Conservation (phyloP, 2,329 filamentous ascomycete species). For the Ophiosphaerella narmari region DNA sequence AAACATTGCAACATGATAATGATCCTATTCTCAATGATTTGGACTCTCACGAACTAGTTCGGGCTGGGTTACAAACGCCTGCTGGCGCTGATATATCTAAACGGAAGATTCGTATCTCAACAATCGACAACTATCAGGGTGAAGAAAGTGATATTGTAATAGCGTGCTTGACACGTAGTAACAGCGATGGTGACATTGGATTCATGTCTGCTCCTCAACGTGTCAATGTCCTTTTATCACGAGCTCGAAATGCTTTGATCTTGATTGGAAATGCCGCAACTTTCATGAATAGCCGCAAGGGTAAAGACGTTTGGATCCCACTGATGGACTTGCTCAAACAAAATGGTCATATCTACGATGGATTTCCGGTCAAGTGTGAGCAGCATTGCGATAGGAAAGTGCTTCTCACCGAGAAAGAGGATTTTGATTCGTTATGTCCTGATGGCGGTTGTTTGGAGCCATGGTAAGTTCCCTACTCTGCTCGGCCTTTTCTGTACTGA, state of each 20-base stretch:
- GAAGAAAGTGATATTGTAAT: constrained; percentile 77
- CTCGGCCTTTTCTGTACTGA: constrained; percentile 12
- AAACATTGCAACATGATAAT: constrained; percentile 59
- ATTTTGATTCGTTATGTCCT: constrained; percentile 67
- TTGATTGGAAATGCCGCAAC: constrained; percentile 72
- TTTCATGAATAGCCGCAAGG: constrained; percentile 64
- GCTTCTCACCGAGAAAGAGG: constrained; percentile 54
- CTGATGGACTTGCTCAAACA: constrained; percentile 63
- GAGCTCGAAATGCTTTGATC: constrained; percentile 68
- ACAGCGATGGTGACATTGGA: constrained; percentile 66
- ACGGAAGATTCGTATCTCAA: constrained; percentile 64
- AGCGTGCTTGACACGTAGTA: constrained; percentile 69
- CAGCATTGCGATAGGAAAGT: constrained; percentile 45
- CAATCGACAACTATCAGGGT: constrained; percentile 80
- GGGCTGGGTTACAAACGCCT: constrained; percentile 64
- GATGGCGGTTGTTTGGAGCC: constrained; percentile 70
- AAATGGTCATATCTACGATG: constrained; percentile 51
- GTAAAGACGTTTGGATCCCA: constrained; percentile 60
- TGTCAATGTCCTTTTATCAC: constrained; percentile 71
- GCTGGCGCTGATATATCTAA: constrained; percentile 59
- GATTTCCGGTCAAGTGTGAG: constrained; percentile 43
- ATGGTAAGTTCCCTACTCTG: constrained; percentile 57
- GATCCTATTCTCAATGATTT: constrained; percentile 72
- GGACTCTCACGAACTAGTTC: constrained; percentile 66
- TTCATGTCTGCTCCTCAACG: constrained; percentile 70